phyloP scores from a whole-genome alignment of 129 eudicot genomes.

The Tanacetum coccineum region DNA sequence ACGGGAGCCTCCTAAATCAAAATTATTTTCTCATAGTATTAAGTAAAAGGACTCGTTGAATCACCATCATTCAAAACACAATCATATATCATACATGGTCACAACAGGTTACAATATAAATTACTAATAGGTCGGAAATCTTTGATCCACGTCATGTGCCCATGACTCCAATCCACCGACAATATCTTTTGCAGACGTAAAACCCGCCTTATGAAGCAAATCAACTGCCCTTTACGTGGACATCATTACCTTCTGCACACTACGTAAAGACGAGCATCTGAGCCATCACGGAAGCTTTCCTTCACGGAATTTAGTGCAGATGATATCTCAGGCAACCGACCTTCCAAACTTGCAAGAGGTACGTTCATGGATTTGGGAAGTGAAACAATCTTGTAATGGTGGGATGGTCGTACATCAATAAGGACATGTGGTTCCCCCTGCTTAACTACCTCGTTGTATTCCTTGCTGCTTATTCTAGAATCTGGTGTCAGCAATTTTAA shows the following conservation, averaged over 20 bases:
- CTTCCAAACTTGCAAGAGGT: slow-evolving; percentile 68
- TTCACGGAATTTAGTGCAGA: slow-evolving; percentile 42
- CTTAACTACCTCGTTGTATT: slow-evolving; percentile 41
- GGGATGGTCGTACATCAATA: slow-evolving; percentile 87
- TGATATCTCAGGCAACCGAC: slow-evolving; percentile 53
- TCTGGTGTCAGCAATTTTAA: slow-evolving; percentile 50
- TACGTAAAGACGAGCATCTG: slow-evolving; percentile 53
- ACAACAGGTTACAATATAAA: slow-evolving; percentile 1
- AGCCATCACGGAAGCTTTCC: slow-evolving; percentile 17
- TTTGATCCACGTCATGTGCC: slow-evolving; percentile 79
- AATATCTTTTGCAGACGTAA: slow-evolving; percentile 78
- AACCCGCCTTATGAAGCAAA: slow-evolving; percentile 64
- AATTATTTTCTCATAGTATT: not conserved
- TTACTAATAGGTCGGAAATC: slow-evolving; percentile 72
- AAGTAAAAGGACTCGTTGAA: not conserved
- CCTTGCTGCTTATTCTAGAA: slow-evolving; percentile 84
- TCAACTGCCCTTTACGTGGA: slow-evolving; percentile 91
- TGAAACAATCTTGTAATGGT: slow-evolving; percentile 76
- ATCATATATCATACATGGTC: slow-evolving; percentile 5
- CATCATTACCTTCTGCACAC: slow-evolving; percentile 96
- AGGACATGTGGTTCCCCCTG: slow-evolving; percentile 66
- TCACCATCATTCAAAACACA: not conserved
- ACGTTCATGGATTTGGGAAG: slow-evolving; percentile 82
- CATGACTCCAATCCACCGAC: slow-evolving; percentile 88
- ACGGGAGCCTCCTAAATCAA: too few species aligned